Conservation (phyloP, 2,329 filamentous ascomycete species). For the Aspergillus neotritici region DNA sequence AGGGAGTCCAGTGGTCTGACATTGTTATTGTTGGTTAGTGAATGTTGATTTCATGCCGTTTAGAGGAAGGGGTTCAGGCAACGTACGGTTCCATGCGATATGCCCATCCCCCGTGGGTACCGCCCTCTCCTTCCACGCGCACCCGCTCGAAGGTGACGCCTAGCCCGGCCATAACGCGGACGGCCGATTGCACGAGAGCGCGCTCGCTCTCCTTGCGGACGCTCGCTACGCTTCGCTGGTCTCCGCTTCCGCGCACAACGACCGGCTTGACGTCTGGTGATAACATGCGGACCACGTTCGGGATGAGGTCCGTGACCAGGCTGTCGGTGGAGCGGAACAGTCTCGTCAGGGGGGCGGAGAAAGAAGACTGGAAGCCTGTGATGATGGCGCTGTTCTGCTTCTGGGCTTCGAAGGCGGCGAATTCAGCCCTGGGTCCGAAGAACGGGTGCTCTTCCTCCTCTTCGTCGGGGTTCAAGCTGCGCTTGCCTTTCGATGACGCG, state of each 20-base stretch:
- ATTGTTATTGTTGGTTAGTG: constrained; percentile 7
- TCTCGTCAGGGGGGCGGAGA: constrained; percentile 66
- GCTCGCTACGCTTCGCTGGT: constrained; percentile 64
- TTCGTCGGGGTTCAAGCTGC: constrained; percentile 37
- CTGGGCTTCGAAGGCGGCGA: constrained; percentile 69
- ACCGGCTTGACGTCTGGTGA: constrained; percentile 89
- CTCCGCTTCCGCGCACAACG: constrained; percentile 66
- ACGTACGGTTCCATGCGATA: constrained; percentile 93
- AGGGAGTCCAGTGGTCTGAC: constrained; percentile 66
- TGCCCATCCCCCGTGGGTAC: constrained; percentile 62
- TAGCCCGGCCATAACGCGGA: constrained; percentile 74
- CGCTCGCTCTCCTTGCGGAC: constrained; percentile 85
- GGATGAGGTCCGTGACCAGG: constrained; percentile 74
- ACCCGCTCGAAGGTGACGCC: constrained; percentile 76
- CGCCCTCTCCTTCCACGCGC: constrained; percentile 65
- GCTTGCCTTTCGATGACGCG: constrained; percentile 59
- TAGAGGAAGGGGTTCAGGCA: background rate
- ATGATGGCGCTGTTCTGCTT: constrained; percentile 73
- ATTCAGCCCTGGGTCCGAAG: constrained; percentile 75
- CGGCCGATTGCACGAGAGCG: constrained; percentile 69
- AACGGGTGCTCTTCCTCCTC: constrained; percentile 62
- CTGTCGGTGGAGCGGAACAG: constrained; percentile 74
- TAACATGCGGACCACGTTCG: constrained; percentile 76
- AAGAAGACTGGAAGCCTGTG: constrained; percentile 63
- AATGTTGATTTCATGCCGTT: background rate